Evolutionary conservation across 2,329 filamentous ascomycete genomes (phyloP), one percentile per base, ranked within the genome.

Genomic region (Dactylellina leptospora): DNA sequence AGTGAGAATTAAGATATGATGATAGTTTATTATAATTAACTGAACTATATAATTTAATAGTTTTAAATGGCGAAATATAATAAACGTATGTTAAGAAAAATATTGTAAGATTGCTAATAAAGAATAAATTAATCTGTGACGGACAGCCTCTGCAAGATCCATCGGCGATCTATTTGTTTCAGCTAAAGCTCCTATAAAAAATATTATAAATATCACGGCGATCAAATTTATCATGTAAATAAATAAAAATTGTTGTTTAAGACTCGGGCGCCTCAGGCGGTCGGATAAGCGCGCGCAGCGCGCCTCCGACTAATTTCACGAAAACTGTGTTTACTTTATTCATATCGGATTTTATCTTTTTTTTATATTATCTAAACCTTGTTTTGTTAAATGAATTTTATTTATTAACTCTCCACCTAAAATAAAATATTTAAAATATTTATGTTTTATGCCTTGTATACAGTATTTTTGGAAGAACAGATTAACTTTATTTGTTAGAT

Each of bases 91-190:
- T 30, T 30, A 51, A 51, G 23, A 51, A 42, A 36, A 72, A 44
- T 64, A 48, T 47, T 48, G 16, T 18, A 50, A 63, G 71, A 62
- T 69, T 74, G 56, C 72, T 66, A 60, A 70, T 61, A 66, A 73
- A 70, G 50, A 63, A 36, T 36, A 11, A 68, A 74, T 69, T 70
- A 55, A 75, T 68, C 51, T 40, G 23, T 22, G 22, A 51, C 47
- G 47, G 20, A 51, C 47, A 54, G 66, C 69, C 45, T 75, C 64
- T 27, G 73, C 74, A 42, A 76, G 60, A 66, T 76, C 69, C 61
- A 75, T 74, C 36, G 74, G 64, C 27, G 73, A 64, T 72, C 72
- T 74, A 47, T 76, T 74, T 38, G 73, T 73, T 74, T 74, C 59
- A 54, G 72, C 72, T 55, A 74, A 51, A 69, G 30, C 30, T 36